A percentile compares a stretch with the other conserved stretches of the same genome.
Conservation (phyloP, 169 alveolate species). For the Plasmodium malariae region DNA sequence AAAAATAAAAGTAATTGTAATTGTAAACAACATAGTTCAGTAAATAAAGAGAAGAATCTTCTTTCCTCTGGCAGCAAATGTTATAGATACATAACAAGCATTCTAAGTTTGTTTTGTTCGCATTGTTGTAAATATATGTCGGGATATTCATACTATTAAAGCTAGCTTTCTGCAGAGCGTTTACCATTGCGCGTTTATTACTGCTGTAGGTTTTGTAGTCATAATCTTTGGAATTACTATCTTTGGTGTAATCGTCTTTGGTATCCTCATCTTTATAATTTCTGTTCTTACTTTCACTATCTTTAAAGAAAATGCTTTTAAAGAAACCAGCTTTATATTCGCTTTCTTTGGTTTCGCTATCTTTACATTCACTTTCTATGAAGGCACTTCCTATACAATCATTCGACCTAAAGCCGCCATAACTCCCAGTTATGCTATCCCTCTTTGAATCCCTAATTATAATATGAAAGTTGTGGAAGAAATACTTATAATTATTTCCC, state of each 20-base stretch:
- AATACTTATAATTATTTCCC: neutral
- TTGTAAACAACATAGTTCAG: constrained; percentile 13
- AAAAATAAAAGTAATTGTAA: constrained; percentile 30
- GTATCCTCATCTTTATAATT: neutral
- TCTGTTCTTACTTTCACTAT: neutral
- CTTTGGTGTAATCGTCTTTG: no score
- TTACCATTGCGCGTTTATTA: no score
- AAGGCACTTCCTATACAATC: no score
- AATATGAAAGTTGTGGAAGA: constrained; percentile 19
- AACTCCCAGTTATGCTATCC: neutral
- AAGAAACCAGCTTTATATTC: neutral
- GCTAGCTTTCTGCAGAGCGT: neutral
- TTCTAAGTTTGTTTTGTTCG: neutral
- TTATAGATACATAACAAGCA: constrained; percentile 20
- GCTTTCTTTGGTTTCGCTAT: neutral
- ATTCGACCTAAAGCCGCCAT: no score
- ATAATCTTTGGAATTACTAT: no score
- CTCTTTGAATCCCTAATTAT: neutral
- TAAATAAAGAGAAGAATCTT: constrained; percentile 24
- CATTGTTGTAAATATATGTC: constrained; percentile 6
- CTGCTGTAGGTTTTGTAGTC: no score
- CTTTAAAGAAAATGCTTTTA: neutral
- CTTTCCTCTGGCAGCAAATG: constrained; percentile 9
- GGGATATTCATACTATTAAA: constrained; percentile 9
- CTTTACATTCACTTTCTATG: no score